Evolutionary conservation across 1,284 basidiomycete genomes (phyloP), one percentile per base, ranked within the genome.

Genomic region (Leccinum pachyderme): DNA sequence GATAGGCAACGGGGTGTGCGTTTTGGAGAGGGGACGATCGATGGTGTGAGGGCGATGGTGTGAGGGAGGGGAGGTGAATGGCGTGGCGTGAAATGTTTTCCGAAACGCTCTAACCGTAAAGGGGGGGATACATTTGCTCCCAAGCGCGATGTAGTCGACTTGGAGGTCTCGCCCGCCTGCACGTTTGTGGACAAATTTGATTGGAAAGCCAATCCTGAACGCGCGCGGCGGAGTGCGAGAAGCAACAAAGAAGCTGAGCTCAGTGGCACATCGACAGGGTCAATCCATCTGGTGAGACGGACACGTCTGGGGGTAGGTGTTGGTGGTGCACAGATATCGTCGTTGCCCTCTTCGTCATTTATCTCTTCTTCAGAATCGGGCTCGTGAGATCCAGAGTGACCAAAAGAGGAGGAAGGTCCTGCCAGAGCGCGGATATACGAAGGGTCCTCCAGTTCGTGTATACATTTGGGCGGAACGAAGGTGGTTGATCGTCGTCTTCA

Each of bases 241-340:
- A 1, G 60, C 45, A 18, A 43, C 32, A 52, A 61, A 69, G 5
- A 57, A 55, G 18, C 37, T 49, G 4, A 66, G 53, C 33, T 68
- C 64, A 7, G 56, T 41, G 11, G 48, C 75, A 79, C 72, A 58
- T 86, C 80, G 8, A 81, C 80, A 6, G 71, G 68, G 27, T 76
- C 70, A 44, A 87, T 84, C 67, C 74, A 81, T 0, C 83, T 85
- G 1, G 71, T 63, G 54, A 79, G 75, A 22, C 82, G 79, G 15
- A 84, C 73, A 4, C 76, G 59, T 35, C 56, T 59, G 3, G 63
- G 65, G 9, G 60, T 62, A 7, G 59, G 60, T 0, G 55, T 63
- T 1, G 59, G 56, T 8, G 56, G 63, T 31, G 35, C 55, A 9
- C 52, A 56, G 0, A n/a, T n/a, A n/a, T n/a, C 56, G 15, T 57